A percentile compares a stretch with the other conserved stretches of the same genome.
These are phyloP conservation scores for Cercophora samala DNA, from an alignment of 495 filamentous ascomycete genomes.

Conservation along the genomic window DNA sequence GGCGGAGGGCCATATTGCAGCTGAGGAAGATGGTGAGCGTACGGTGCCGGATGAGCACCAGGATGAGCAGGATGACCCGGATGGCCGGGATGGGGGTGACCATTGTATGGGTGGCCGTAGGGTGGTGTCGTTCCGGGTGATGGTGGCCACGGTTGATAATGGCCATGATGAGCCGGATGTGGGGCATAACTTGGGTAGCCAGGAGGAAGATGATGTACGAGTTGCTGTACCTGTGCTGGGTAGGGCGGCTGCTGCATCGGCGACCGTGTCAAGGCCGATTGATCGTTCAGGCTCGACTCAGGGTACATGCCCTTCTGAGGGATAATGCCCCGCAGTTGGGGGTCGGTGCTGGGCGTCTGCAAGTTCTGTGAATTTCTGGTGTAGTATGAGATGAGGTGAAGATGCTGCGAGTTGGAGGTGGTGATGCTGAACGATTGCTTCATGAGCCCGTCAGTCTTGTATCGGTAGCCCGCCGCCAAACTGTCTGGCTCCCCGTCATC, in stretches of 20 bases:
- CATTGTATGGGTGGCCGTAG: constrained; percentile 1
- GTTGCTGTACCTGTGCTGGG: constrained; percentile 35
- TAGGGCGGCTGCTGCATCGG: constrained; percentile 47
- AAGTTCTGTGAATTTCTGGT: constrained; percentile 70
- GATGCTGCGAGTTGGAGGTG: constrained; percentile 80
- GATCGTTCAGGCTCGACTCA: constrained; percentile 90
- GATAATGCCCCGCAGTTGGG: constrained; percentile 74
- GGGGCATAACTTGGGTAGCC: constrained; percentile 43
- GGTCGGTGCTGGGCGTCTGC: constrained; percentile 75
- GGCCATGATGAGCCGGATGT: background rate
- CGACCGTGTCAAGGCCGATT: constrained; percentile 50
- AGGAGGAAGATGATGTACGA: constrained; percentile 44
- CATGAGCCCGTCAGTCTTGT: constrained; percentile 96
- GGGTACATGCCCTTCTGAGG: constrained; percentile 93
- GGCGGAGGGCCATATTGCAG: constrained; percentile 4
- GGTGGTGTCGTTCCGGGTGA: constrained; percentile 2
- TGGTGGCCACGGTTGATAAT: constrained; percentile 21
- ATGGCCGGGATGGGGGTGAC: constrained; percentile 12
- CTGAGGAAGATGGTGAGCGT: constrained; percentile 8
- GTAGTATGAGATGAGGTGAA: constrained; percentile 96
- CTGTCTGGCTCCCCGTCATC: constrained; percentile 85
- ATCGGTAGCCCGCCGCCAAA: constrained; percentile 62
- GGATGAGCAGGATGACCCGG: background rate
- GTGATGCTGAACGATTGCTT: constrained; percentile 99
- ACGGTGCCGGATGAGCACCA: background rate